These are phyloP conservation scores for Solanum pinnatisectum DNA, from an alignment of 257 asterid genomes.

Conservation along the genomic window DNA sequence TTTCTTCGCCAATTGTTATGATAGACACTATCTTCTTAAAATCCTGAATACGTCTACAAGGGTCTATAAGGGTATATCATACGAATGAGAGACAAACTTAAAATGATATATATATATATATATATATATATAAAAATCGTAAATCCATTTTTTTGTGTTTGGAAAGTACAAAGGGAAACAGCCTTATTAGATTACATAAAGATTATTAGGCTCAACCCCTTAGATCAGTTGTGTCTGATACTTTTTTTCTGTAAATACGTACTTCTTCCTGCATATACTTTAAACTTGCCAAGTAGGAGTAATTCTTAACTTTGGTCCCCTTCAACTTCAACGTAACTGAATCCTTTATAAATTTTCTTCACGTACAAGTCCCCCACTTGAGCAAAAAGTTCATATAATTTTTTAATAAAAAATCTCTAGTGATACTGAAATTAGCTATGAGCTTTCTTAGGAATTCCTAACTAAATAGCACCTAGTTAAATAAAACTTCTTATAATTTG, in stretches of 20 bases:
- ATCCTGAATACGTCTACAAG: no score
- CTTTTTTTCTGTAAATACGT: background rate
- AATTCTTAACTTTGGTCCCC: background rate
- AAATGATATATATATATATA: no score
- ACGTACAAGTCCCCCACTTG: background rate
- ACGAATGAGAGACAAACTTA: background rate
- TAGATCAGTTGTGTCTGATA: background rate
- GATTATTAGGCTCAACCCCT: constrained; percentile 2
- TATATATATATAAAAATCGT: background rate
- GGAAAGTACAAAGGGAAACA: constrained; percentile 5
- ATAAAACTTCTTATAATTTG: no score
- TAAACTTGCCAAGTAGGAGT: background rate
- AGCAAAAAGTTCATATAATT: background rate
- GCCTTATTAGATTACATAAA: constrained; percentile 10
- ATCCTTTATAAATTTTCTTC: background rate
- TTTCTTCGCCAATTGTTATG: background rate
- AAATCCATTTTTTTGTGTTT: background rate
- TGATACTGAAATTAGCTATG: background rate
- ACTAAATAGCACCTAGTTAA: background rate
- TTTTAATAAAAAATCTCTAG: background rate
- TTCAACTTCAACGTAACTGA: background rate
- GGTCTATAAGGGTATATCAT: no score
- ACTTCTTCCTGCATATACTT: background rate
- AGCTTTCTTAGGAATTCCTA: background rate
- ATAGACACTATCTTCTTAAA: background rate